A percentile compares a stretch with the other conserved stretches of the same genome.
phyloP scores from a whole-genome alignment of 1,139 yeast species.

The Diutina mesorugosa region DNA sequence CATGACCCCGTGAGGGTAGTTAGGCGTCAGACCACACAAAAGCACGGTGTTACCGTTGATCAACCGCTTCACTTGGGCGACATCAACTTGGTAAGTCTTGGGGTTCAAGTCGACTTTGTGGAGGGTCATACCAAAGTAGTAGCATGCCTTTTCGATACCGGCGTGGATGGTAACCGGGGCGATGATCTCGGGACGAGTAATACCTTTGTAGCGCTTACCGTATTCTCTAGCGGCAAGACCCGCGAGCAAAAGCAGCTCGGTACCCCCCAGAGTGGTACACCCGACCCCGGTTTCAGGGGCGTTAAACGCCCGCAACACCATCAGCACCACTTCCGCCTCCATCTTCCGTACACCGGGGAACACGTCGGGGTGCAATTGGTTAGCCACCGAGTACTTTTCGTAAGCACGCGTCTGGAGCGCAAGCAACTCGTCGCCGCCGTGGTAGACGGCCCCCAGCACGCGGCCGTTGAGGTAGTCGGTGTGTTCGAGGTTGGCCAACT shows the following conservation, averaged over 20 bases:
- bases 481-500: constrained; percentile 31
- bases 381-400: constrained; percentile 68
- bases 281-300: constrained; percentile 72
- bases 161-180: constrained; percentile 92
- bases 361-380: constrained; percentile 93
- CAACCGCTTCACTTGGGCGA: constrained; percentile 45
- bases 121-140: constrained; percentile 76
- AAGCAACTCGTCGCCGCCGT: constrained; percentile 72
- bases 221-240: constrained; percentile 77
- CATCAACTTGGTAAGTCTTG: constrained; percentile 53
- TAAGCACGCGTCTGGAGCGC: constrained; percentile 68
- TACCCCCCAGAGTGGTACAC: constrained; percentile 93
- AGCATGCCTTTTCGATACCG: constrained; percentile 88
- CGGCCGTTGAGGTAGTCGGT: constrained; percentile 75
- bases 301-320: constrained; percentile 72
- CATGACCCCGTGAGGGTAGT: constrained; percentile 91
- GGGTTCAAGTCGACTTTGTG: constrained; percentile 74
- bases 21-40: constrained; percentile 89
- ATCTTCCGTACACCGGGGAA: constrained; percentile 94
- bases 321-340: constrained; percentile 91
- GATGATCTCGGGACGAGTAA: constrained; percentile 70
- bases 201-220: constrained; percentile 42
- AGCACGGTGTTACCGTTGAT: constrained; percentile 73
- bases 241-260: constrained; percentile 78
- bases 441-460: constrained; percentile 93